phyloP scores from a whole-genome alignment of 352 stramenopile species.

The Phytophthora europaea region DNA sequence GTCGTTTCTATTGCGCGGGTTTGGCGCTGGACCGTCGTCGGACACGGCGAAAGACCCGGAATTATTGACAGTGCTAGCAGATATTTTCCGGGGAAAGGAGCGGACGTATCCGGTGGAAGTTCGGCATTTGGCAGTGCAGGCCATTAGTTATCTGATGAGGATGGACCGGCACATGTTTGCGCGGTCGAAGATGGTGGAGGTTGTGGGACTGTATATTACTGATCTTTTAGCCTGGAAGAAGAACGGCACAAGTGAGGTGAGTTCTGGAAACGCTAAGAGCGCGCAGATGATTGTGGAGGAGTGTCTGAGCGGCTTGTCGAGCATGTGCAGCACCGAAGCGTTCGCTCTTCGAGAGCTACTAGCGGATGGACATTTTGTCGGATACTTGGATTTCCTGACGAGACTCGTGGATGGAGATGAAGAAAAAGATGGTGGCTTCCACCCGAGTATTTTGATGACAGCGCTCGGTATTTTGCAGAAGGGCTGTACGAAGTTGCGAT shows the following conservation, averaged over 20 bases:
- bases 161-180: conserved; percentile 77
- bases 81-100: conserved; percentile 60
- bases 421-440: conserved; percentile 46
- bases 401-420: conserved; percentile 45
- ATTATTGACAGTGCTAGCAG: conserved; percentile 57
- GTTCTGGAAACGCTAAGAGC: conserved; percentile 35
- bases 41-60: conserved; percentile 69
- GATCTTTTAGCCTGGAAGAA: conserved; percentile 55
- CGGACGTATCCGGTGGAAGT: conserved; percentile 53
- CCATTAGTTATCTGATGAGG: conserved; percentile 90
- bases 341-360: conserved; percentile 67
- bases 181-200: conserved; percentile 52
- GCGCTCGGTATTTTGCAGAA: conserved; percentile 77
- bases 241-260: conserved; percentile 2
- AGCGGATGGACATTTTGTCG: conserved; percentile 43
- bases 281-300: conserved; percentile 85
- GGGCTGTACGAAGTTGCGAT: conserved; percentile 78
- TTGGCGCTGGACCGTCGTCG: conserved; percentile 44
- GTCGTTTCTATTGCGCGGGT: conserved; percentile 68
- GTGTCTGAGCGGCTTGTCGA: conserved; percentile 77
- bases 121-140: conserved; percentile 76
- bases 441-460: conserved; percentile 73
- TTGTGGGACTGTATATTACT: conserved; percentile 65
- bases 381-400: conserved; percentile 69
- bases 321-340: conserved; percentile 64